Base-by-base conservation (phyloP, 2,329 filamentous ascomycete species). In the Paraphaeosphaeria sporulosa region DNA sequence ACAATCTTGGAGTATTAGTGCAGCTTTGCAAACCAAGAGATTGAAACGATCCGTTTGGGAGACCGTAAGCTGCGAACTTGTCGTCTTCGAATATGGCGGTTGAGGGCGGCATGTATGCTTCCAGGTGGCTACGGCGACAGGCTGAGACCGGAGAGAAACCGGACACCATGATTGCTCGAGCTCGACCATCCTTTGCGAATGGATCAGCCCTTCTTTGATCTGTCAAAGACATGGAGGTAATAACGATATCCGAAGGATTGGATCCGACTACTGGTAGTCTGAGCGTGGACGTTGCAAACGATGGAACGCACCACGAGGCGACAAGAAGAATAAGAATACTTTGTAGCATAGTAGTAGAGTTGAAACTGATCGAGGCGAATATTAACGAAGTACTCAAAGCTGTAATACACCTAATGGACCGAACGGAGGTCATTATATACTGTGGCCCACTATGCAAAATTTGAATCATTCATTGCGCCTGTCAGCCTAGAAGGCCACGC, bases 1-100 rank as follows among this genome's bases (percentile, higher is more conserved):
- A 57, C 36, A 13, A 27, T 23, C n/a, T 25, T 21, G 13, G 30
- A 19, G 19, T 36, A 4, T 19, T 32, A 34, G 23, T 43, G 55
- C 72, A 75, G 4, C 49, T 63, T n/a, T 67, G 52, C 3, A 74
- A 57, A 1, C 56, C 7, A 7, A 74, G 19, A 7, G 63, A 64
- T 23, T 55, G 34, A 38, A 74, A 71, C 9, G 67, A 58, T 4
- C 70, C 71, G 32, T 73, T 70, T 0, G 71, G 71, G 8, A 75
- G 61, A 21, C 71, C 70, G 23, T 73, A 72, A 3, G 59, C 62
- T 23, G 57, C 60, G 50, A 66, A 72, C 21, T 71, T 70, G 2
- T 57, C 59, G 42, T 72, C 64, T 51, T 66, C 59, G 40, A 68
- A 70, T 0, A 54, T 38, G 21, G 70, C 69, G 1, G 68, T 72